Evolutionary conservation across 306 rosid species (phyloP).

Genomic region (Vigna trinervia): DNA sequence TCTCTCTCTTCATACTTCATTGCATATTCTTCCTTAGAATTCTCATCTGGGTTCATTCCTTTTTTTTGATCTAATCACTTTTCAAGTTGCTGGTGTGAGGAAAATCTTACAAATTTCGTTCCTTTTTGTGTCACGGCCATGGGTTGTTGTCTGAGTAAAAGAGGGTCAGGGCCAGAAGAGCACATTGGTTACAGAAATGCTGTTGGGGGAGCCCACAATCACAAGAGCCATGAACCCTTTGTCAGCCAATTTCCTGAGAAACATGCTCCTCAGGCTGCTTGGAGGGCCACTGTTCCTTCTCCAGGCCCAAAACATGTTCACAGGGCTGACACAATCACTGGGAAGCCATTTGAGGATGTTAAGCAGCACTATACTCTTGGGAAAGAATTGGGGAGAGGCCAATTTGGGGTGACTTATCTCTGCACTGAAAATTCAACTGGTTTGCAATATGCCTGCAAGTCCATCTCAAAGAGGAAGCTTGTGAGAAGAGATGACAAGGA

Average conservation of each 20-base stretch:
- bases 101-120: background rate
- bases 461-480: constrained; percentile 85
- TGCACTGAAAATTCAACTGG: constrained; percentile 79
- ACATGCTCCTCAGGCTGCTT: constrained; percentile 27
- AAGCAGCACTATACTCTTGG: constrained; percentile 64
- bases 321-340: constrained; percentile 59
- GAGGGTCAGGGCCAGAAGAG: constrained; percentile 42
- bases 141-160: constrained; percentile 76
- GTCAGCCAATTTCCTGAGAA: constrained; percentile 53
- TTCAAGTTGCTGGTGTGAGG: background rate
- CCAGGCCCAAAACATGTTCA: constrained; percentile 51
- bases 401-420: constrained; percentile 84
- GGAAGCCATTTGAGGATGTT: constrained; percentile 78
- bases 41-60: constrained; percentile 38
- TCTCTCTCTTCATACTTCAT: background rate
- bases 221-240: constrained; percentile 53
- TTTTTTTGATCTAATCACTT: constrained; percentile 15
- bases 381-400: constrained; percentile 89
- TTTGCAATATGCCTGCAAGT: constrained; percentile 77
- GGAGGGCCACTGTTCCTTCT: constrained; percentile 46
- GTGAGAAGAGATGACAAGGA: constrained; percentile 70
- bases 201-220: constrained; percentile 40
- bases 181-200: constrained; percentile 55
- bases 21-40: constrained; percentile 12
- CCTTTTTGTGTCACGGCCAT: constrained; percentile 44